Base-by-base conservation (phyloP, 208 protist species). In the Porcisia hertigi region DNA sequence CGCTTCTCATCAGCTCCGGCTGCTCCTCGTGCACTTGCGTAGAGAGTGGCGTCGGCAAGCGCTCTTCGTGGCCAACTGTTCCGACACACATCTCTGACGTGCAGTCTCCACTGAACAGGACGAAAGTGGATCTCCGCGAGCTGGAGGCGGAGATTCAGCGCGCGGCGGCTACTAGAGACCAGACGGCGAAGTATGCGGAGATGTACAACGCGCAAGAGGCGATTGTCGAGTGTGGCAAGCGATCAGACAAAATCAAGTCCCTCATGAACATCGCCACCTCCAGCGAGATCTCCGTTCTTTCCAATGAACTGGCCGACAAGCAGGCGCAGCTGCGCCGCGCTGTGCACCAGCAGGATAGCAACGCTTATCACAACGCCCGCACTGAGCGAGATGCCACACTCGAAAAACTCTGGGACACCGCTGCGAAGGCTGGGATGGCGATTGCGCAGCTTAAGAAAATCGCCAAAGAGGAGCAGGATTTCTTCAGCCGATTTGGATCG, bases 261-360 rank as follows among this genome's bases (percentile, higher is more conserved):
- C 80, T 90, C 53, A 73, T 93, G 74, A 69, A 59, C 63, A 71
- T 88, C 12, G 85, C 86, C 25, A 91, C 85, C 34, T 84, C 84
- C 11, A 77, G 64, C 47, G 45, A 76, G 60, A 71, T 93, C 49
- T 47, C 75, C 30, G 8, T 77, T n/a, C 78, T 82, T 6, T 47
- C 74, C 11, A 82, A 86, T 75, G 79, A 86, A 45, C 80, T 77
- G 0, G 63, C 78, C 36, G 86, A 89, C 78, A 71, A 57, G 67
- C 89, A 93, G 74, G 75, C 80, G 64, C 65, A 67, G 54, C 76
- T 93, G 63, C 86, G 86, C 6, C 72, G 70, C 12, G 76, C 85
- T 11, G 73, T 88, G 67, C 81, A 81, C 52, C 62, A 69, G 11
- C 75, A 85, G 23, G 83, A 89, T 64, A 79, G 84, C 45, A 71